These are phyloP conservation scores for Lactarius trivialis DNA, from an alignment of 768 basidiomycete species.

Conservation along the genomic window DNA sequence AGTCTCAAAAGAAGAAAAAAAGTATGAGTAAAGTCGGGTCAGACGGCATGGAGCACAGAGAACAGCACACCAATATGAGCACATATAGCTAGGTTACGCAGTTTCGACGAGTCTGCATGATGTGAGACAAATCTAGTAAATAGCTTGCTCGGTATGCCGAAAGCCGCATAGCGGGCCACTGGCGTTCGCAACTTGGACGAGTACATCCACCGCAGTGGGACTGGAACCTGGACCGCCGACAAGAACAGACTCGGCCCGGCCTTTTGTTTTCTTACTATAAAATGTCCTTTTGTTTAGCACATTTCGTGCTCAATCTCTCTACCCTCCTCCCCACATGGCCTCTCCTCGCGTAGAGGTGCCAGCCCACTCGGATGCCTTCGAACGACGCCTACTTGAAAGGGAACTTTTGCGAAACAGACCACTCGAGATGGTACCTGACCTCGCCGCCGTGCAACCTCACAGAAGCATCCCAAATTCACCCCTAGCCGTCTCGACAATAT, in stretches of 20 bases:
- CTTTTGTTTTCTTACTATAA: not conserved
- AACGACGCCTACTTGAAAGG: slow-evolving; percentile 41
- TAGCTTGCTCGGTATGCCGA: not conserved
- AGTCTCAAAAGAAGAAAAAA: slow-evolving; percentile 44
- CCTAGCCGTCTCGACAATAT: slow-evolving; percentile 65
- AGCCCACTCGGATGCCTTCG: slow-evolving; percentile 30
- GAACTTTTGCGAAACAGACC: slow-evolving; percentile 31
- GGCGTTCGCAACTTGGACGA: slow-evolving; percentile 6
- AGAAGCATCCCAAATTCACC: slow-evolving; percentile 87
- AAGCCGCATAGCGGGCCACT: not conserved
- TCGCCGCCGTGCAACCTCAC: slow-evolving; percentile 31
- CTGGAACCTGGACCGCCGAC: not conserved
- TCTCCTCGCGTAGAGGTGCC: not conserved
- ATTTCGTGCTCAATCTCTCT: not conserved
- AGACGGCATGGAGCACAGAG: not conserved
- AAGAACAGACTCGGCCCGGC: not conserved
- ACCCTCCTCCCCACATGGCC: not conserved
- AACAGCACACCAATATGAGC: slow-evolving; percentile 69
- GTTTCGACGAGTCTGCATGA: slow-evolving; percentile 33
- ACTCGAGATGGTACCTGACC: slow-evolving; percentile 50
- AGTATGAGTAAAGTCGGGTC: slow-evolving; percentile 6
- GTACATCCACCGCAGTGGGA: not conserved
- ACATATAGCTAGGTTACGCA: slow-evolving; percentile 81
- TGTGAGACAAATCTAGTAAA: slow-evolving; percentile 22
- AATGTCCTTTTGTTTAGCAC: not conserved